phyloP scores from a whole-genome alignment of 345 rosid species.

The Brassica carinata region DNA sequence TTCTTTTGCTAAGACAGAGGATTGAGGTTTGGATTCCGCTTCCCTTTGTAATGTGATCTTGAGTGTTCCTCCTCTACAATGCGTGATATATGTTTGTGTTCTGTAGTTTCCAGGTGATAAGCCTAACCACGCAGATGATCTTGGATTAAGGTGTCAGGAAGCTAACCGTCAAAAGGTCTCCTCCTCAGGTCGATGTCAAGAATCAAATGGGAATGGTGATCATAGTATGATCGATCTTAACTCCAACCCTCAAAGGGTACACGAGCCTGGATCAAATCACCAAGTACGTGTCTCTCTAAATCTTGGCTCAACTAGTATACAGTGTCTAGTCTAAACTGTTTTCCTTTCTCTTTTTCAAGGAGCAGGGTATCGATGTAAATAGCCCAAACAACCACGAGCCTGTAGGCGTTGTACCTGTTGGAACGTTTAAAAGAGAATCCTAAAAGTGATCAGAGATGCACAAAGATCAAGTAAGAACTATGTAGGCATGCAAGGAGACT shows the following conservation, averaged over 20 bases:
- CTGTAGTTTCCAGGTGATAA: slow-evolving; percentile 78
- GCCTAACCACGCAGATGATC: slow-evolving; percentile 43
- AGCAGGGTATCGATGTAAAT: slow-evolving; percentile 52
- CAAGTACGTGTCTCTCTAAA: slow-evolving; percentile 45
- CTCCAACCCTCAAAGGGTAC: slow-evolving; percentile 59
- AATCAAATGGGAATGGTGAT: slow-evolving; percentile 42
- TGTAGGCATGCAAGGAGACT: slow-evolving; percentile 16
- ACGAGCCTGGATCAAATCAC: slow-evolving; percentile 57
- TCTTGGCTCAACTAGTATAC: background rate
- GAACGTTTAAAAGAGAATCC: slow-evolving; percentile 55
- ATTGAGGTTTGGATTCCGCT: slow-evolving; percentile 53
- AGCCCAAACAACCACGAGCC: slow-evolving; percentile 54
- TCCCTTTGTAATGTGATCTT: background rate
- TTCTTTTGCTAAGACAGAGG: slow-evolving; percentile 73
- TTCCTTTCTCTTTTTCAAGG: slow-evolving; percentile 23
- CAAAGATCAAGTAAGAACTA: slow-evolving; percentile 40
- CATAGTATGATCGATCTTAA: slow-evolving; percentile 73
- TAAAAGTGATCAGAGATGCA: slow-evolving; percentile 45
- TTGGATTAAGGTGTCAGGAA: slow-evolving; percentile 41
- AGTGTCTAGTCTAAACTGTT: background rate
- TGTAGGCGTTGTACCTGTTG: slow-evolving; percentile 50
- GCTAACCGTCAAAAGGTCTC: slow-evolving; percentile 37
- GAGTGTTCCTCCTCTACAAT: background rate
- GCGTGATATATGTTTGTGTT: background rate
- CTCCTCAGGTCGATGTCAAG: slow-evolving; percentile 35